Conservation (phyloP, 805 yeast genomes). For the Yarrowia keelungensis region DNA sequence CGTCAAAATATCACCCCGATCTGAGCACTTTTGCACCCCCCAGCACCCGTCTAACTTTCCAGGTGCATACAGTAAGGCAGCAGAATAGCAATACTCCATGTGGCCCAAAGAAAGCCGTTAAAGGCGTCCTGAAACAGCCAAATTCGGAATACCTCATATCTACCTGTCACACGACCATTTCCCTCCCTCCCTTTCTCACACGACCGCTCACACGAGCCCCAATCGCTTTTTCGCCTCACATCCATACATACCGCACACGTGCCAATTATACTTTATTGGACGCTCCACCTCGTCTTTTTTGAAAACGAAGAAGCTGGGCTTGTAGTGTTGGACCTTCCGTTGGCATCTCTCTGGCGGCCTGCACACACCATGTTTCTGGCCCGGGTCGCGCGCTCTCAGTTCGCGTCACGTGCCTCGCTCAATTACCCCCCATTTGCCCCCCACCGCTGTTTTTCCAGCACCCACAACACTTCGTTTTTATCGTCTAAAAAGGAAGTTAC, state of each 20-base stretch:
- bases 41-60: too few relatives aligned
- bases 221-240: neutral
- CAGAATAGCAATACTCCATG: too few relatives aligned
- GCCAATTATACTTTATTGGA: conserved; percentile 5
- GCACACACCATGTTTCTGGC: neutral
- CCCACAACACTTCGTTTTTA: neutral
- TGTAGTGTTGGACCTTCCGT: neutral
- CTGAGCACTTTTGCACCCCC: too few relatives aligned
- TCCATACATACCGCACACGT: conserved; percentile 13
- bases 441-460: neutral
- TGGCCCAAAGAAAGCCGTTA: too few relatives aligned
- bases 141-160: too few relatives aligned
- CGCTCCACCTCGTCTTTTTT: neutral
- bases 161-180: too few relatives aligned
- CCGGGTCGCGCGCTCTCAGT: neutral
- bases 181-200: too few relatives aligned
- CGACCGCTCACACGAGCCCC: too few relatives aligned
- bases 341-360: too few relatives aligned
- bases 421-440: neutral
- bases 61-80: too few relatives aligned
- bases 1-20: too few relatives aligned
- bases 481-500: conserved; percentile 36
- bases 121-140: too few relatives aligned
- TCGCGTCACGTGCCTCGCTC: conserved; percentile 10
- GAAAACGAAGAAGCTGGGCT: conserved; percentile 3